phyloP scores from a whole-genome alignment of 1,139 yeast species.

The Pichia norvegensis region DNA sequence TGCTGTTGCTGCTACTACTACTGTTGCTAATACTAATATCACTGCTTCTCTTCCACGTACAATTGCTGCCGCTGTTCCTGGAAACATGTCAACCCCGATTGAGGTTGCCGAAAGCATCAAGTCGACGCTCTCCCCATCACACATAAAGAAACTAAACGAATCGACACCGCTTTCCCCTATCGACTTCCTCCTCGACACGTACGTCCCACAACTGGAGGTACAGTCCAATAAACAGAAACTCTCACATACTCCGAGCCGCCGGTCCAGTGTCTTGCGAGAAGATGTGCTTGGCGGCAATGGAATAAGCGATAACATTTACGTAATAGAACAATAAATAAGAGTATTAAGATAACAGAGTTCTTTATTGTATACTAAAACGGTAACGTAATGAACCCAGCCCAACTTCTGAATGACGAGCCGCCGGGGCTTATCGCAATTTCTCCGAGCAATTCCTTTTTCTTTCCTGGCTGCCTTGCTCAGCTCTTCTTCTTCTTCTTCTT shows the following conservation, averaged over 20 bases:
- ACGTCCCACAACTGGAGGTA: background rate
- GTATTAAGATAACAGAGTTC: too few species aligned
- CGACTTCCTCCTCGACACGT: slow-evolving; percentile 25
- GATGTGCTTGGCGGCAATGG: too few species aligned
- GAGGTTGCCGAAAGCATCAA: slow-evolving; percentile 8
- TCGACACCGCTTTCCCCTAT: slow-evolving; percentile 29
- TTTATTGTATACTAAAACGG: too few species aligned
- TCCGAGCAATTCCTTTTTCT: background rate
- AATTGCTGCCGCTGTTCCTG: background rate
- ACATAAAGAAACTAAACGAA: slow-evolving; percentile 25
- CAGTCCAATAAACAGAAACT: background rate
- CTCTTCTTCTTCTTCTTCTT: background rate
- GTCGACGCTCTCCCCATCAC: slow-evolving; percentile 23
- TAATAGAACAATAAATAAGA: too few species aligned
- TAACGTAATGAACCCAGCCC: too few species aligned
- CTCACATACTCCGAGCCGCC: background rate
- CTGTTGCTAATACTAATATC: background rate
- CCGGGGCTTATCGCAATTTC: too few species aligned
- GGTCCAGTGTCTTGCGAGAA: background rate
- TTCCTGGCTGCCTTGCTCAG: background rate
- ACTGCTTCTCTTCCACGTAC: background rate
- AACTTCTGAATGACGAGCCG: too few species aligned
- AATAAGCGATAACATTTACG: too few species aligned
- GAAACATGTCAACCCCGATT: background rate
- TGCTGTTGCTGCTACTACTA: background rate